Base-by-base conservation (phyloP, 306 rosid species). In the Bauhinia variegata region DNA sequence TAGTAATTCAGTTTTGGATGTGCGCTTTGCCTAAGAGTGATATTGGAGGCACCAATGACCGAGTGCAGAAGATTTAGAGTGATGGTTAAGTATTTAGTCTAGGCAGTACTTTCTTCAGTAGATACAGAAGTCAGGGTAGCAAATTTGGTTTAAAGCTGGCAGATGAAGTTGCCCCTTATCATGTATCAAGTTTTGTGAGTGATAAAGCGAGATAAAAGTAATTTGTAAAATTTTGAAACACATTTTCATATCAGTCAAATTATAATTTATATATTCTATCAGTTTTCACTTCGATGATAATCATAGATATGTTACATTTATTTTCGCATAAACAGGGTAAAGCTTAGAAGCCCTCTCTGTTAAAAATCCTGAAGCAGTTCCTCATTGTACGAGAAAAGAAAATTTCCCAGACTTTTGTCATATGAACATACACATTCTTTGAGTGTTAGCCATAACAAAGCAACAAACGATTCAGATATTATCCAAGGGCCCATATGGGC, bases 401-500 rank as follows among this genome's bases (percentile, higher is more conserved):
- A 23, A 23, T 2, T 23, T 2, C 28, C 28, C 28, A 23, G 1
- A 2, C 28, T 23, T 23, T 23, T 23, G 28, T 23, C n/a, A 23
- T 2, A 23, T 23, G 28, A 23, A 23, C 2, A 23, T 23, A 23
- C 28, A 23, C n/a, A n/a, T n/a, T n/a, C n/a, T n/a, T 23, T 12
- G 19, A 2, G 7, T 8, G 5, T 60, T 18, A 12, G 23, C 5
- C 5, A 5, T 46, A 50, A 23, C 15, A 49, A 17, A 13, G 50
- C 50, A 70, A 43, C 7, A 80, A 75, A 2, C 68, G 75, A 34
- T 14, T 54, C 48, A 75, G 60, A 56, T 76, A 63, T 13, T 80
- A 74, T 18, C 84, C 86, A 13, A 76, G 85, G 0, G 85, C 88
- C 85, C 85, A 80, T 42, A 80, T 66, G 2, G 88, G 77, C 19